Percentiles rank a stretch among this genome's conserved stretches.
These are phyloP conservation scores for Cupressus sempervirens DNA, from an alignment of 75 land plant species.

Conservation along the genomic window DNA sequence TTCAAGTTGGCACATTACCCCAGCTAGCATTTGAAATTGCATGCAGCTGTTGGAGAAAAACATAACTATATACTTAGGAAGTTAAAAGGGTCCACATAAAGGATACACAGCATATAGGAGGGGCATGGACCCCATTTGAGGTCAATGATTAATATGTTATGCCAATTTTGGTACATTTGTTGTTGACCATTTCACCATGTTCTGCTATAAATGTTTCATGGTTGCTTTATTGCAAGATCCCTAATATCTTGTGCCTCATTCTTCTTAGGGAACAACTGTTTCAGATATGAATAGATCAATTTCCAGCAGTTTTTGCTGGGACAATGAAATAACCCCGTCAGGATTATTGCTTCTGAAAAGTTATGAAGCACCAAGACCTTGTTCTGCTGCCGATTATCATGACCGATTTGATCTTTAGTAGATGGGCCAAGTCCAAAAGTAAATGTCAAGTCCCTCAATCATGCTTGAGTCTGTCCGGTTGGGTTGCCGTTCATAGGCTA, in stretches of 20 bases:
- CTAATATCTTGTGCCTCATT: not conserved
- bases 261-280: not conserved
- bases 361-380: no score
- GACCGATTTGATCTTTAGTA: no score
- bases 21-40: not conserved
- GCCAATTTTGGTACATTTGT: not conserved
- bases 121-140: not conserved
- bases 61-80: not conserved
- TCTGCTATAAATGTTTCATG: not conserved
- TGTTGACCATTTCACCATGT: not conserved
- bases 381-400: no score
- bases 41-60: not conserved
- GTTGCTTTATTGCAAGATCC: not conserved
- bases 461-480: no score
- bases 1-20: not conserved
- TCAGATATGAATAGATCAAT: not conserved
- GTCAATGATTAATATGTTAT: not conserved
- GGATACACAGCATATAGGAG: not conserved
- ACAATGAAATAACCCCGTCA: no score
- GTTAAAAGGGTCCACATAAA: not conserved
- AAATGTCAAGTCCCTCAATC: no score
- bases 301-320: not conserved
- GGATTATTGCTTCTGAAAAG: no score
- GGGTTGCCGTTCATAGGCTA: no score
- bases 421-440: no score